Conservation (phyloP, 2,329 filamentous ascomycete genomes). For the Exophiala calicioides region DNA sequence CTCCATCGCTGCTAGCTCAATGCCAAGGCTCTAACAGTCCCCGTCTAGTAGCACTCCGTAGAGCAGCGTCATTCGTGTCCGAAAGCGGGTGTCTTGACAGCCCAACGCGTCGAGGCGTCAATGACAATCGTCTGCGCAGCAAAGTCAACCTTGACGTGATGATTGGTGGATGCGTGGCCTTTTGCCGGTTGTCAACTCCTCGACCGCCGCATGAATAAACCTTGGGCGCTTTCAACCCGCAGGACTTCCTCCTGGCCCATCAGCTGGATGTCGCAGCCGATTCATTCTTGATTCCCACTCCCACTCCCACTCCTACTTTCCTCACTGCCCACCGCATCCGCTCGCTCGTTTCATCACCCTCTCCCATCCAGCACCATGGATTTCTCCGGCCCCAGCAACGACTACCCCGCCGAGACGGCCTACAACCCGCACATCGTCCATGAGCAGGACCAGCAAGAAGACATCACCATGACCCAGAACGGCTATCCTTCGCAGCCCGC, state of each 20-base stretch:
- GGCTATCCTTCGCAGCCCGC: slow-evolving; percentile 37
- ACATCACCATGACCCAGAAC: slow-evolving; percentile 23
- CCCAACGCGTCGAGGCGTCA: slow-evolving; percentile 7
- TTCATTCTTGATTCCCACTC: not conserved
- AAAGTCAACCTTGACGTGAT: no score
- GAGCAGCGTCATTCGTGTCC: not conserved
- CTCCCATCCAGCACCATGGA: slow-evolving; percentile 18
- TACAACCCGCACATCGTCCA: slow-evolving; percentile 32
- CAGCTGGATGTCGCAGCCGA: no score
- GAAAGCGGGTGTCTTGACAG: not conserved
- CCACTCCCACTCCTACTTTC: not conserved
- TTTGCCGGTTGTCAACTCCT: slow-evolving; percentile 8
- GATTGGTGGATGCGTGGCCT: no score
- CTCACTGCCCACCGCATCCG: not conserved
- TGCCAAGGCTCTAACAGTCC: no score
- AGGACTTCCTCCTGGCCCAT: slow-evolving; percentile 14
- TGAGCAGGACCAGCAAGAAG: slow-evolving; percentile 28
- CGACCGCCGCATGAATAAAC: slow-evolving; percentile 19
- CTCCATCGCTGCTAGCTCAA: no score
- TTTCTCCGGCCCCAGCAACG: slow-evolving; percentile 4
- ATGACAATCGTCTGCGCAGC: no score
- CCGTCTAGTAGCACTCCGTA: no score
- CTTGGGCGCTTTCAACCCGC: slow-evolving; percentile 7
- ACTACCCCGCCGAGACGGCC: slow-evolving; percentile 29
- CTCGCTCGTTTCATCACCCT: slow-evolving; percentile 10